These are phyloP conservation scores for Leptomonas seymouri DNA, from an alignment of 208 protist species.

Conservation along the genomic window DNA sequence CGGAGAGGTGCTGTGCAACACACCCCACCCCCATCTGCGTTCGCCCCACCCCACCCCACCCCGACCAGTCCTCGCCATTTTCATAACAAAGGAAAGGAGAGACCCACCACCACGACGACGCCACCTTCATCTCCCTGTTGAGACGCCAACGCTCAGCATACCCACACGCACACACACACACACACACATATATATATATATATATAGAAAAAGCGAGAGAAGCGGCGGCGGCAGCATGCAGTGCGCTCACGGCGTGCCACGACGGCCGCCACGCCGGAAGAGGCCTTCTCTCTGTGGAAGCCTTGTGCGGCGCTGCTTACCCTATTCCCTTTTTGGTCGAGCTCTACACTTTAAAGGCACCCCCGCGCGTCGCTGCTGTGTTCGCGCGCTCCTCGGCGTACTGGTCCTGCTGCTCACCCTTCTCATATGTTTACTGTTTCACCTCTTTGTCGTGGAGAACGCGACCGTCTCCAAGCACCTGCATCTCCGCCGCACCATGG, in stretches of 20 bases:
- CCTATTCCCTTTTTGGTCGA: not conserved
- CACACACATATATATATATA: too few species aligned
- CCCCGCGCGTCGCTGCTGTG: not conserved
- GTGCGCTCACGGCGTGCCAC: not conserved
- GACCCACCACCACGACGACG: too few species aligned
- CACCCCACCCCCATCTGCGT: too few species aligned
- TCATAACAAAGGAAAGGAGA: too few species aligned
- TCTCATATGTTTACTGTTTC: not conserved
- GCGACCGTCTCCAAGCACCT: not conserved
- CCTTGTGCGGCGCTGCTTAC: slow-evolving; percentile 11
- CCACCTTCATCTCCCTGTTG: too few species aligned
- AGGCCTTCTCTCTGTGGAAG: not conserved
- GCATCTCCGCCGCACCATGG: not conserved
- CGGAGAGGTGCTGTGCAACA: too few species aligned
- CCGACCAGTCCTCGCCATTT: too few species aligned
- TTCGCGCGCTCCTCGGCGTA: not conserved
- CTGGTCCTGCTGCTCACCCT: not conserved
- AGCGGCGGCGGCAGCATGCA: too few species aligned
- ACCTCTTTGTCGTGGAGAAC: slow-evolving; percentile 4
- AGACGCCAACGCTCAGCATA: too few species aligned
- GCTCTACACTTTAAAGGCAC: not conserved
- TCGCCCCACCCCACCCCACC: too few species aligned
- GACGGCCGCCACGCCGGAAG: not conserved
- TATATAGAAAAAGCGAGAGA: too few species aligned
- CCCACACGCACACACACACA: too few species aligned